Evolutionary conservation across 305 asterid species (phyloP).

Genomic region (Fraxinus sp.): DNA sequence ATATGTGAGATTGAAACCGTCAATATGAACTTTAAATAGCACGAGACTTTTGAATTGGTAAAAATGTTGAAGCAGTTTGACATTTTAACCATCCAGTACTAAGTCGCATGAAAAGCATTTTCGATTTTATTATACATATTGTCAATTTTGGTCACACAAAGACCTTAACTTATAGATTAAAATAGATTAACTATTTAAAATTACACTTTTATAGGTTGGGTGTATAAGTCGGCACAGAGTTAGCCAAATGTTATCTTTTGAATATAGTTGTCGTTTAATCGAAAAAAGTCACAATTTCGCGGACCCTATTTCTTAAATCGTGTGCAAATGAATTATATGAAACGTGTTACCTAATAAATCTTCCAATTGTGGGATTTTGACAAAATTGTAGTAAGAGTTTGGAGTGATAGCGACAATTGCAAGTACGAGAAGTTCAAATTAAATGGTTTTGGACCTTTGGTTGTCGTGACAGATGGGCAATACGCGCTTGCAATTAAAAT

Average conservation of each 20-base stretch:
- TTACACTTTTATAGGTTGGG: background rate
- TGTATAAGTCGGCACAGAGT: background rate
- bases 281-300: background rate
- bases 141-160: background rate
- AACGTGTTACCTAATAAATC: background rate
- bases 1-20: background rate
- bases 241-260: background rate
- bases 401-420: background rate
- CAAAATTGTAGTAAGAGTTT: background rate
- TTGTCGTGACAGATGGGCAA: background rate
- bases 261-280: background rate
- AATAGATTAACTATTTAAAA: too few species aligned
- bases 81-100: background rate
- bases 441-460: background rate
- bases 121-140: background rate
- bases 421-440: background rate
- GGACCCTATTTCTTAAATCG: background rate
- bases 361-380: background rate
- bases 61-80: too few species aligned
- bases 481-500: background rate
- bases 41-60: background rate
- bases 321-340: background rate
- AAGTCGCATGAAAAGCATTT: background rate
- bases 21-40: background rate
- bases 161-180: background rate